Conservation (phyloP, 202 grass and related monocot species). For the Miscanthus sacchariflorus region DNA sequence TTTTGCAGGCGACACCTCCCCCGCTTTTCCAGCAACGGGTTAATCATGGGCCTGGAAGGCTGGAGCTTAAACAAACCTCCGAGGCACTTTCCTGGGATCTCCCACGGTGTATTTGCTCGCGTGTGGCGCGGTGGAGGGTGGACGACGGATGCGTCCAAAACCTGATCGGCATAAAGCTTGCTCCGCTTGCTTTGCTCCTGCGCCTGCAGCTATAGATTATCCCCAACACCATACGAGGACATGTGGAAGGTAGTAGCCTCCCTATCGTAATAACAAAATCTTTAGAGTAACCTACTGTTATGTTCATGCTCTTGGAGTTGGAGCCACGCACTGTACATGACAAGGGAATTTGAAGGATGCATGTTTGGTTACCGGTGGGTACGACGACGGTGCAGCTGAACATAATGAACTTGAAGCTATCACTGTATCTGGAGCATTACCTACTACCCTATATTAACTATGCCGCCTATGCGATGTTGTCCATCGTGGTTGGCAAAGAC, state of each 20-base stretch:
- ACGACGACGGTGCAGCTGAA: too few relatives aligned
- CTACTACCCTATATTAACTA: not conserved
- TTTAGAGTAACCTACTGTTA: slow-evolving; percentile 2
- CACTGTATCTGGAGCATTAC: not conserved
- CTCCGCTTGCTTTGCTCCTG: slow-evolving; percentile 23
- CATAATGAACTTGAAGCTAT: slow-evolving; percentile 24
- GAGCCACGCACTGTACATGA: slow-evolving; percentile 19
- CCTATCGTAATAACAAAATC: slow-evolving; percentile 36
- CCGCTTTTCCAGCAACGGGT: slow-evolving; percentile 15
- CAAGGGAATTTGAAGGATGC: slow-evolving; percentile 12
- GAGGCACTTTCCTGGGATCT: slow-evolving; percentile 36
- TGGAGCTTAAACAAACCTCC: slow-evolving; percentile 30
- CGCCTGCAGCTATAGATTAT: not conserved
- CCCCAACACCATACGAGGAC: slow-evolving; percentile 17
- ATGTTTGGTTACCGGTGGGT: too few relatives aligned
- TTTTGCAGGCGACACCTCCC: slow-evolving; percentile 43
- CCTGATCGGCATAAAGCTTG: slow-evolving; percentile 40
- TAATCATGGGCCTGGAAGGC: slow-evolving; percentile 25
- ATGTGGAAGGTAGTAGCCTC: slow-evolving; percentile 44
- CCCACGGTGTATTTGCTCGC: not conserved
- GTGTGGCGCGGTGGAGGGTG: not conserved
- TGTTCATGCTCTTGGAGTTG: slow-evolving; percentile 48
- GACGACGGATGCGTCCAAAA: slow-evolving; percentile 44
- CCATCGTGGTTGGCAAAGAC: not conserved
- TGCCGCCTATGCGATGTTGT: not conserved